A percentile compares a stretch with the other conserved stretches of the same genome.
Conservation (phyloP, 257 asterid species). For the Solanum neorickii region DNA sequence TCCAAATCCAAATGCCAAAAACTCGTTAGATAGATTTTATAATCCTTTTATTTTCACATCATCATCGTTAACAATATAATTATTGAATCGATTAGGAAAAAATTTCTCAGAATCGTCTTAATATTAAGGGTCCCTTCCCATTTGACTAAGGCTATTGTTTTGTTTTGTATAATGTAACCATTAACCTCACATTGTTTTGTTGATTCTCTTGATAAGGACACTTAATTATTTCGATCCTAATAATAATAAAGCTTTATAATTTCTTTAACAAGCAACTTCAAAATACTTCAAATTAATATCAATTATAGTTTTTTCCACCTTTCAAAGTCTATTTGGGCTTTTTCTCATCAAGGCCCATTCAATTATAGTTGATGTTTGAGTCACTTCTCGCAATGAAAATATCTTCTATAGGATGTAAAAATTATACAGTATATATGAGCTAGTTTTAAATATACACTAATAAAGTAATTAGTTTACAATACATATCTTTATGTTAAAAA, state of each 20-base stretch:
- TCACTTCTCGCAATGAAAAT: not conserved
- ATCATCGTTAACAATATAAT: too few species aligned
- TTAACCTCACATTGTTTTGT: not conserved
- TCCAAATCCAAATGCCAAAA: not conserved
- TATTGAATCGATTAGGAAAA: not conserved
- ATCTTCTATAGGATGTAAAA: not conserved
- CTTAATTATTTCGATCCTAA: too few species aligned
- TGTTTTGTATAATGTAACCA: too few species aligned
- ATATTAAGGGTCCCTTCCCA: not conserved
- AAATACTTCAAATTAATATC: slow-evolving; percentile 3
- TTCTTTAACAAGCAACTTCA: not conserved
- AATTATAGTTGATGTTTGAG: slow-evolving; percentile 4
- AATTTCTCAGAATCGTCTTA: not conserved
- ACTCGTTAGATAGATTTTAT: not conserved
- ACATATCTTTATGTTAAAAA: too few species aligned
- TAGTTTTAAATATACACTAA: not conserved
- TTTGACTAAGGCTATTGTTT: not conserved
- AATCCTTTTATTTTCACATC: not conserved
- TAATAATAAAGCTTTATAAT: not conserved
- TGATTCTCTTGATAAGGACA: slow-evolving; percentile 1
- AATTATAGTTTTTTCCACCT: not conserved
- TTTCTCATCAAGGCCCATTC: slow-evolving; percentile 16
- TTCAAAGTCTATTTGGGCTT: not conserved
- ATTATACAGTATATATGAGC: not conserved
- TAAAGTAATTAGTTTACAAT: too few species aligned